Evolutionary conservation across 208 protist species (phyloP).

Genomic region (Porcisia hertigi): DNA sequence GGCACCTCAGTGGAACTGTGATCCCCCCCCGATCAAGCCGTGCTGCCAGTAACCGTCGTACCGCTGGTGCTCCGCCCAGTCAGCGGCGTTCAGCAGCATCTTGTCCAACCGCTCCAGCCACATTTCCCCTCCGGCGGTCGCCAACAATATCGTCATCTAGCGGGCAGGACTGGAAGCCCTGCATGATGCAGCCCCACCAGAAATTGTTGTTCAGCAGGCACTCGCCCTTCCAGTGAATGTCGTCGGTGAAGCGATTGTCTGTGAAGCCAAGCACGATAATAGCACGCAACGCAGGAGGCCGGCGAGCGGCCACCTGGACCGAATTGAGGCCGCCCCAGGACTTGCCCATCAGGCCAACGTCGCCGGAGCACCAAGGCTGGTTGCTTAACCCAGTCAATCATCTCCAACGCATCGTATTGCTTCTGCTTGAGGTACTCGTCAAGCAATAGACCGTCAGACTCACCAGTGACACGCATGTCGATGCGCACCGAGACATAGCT

Average conservation of each 20-base stretch:
- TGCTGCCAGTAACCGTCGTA: constrained; percentile 71
- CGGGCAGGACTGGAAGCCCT: constrained; percentile 52
- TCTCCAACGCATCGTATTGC: constrained; percentile 61
- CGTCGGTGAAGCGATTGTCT: constrained; percentile 68
- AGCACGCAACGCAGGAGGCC: constrained; percentile 49
- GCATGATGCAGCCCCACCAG: constrained; percentile 75
- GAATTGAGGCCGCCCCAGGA: constrained; percentile 76
- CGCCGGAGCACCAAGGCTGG: constrained; percentile 64
- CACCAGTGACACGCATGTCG: constrained; percentile 66
- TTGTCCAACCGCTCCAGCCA: constrained; percentile 51
- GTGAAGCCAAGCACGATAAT: constrained; percentile 71
- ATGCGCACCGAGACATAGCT: constrained; percentile 59
- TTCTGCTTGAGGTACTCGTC: constrained; percentile 68
- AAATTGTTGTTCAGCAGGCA: constrained; percentile 77
- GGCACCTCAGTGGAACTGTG: constrained; percentile 57
- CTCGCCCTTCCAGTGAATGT: constrained; percentile 74
- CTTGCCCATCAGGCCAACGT: constrained; percentile 70
- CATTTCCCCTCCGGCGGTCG: constrained; percentile 44
- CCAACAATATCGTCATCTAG: constrained; percentile 49
- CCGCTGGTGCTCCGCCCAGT: constrained; percentile 51
- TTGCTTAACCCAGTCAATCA: constrained; percentile 70
- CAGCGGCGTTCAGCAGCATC: constrained; percentile 55
- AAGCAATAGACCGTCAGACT: constrained; percentile 54
- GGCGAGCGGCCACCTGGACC: constrained; percentile 61
- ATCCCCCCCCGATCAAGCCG: constrained; percentile 56